A percentile compares a stretch with the other conserved stretches of the same genome.
Conservation (phyloP, 2,329 filamentous ascomycete species). For the Didymella pomorum region DNA sequence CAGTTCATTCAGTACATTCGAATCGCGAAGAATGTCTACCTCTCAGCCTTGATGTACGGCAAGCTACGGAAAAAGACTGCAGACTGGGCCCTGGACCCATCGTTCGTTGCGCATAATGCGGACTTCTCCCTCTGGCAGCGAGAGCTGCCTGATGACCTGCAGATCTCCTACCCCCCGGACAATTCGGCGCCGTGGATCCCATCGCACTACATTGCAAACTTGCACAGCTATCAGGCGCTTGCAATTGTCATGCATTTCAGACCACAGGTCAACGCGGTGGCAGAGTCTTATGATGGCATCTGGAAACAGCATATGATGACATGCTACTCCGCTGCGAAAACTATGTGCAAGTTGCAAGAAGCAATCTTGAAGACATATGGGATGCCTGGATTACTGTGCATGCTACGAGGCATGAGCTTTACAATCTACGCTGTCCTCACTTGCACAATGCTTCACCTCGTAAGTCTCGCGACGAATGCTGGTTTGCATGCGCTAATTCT, state of each 20-base stretch:
- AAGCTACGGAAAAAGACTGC: slow-evolving; percentile 76
- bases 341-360: slow-evolving; percentile 86
- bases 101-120: slow-evolving; percentile 80
- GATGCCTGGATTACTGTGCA: slow-evolving; percentile 81
- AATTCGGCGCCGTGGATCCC: slow-evolving; percentile 84
- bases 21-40: slow-evolving; percentile 78
- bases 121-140: slow-evolving; percentile 78
- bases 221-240: slow-evolving; percentile 89
- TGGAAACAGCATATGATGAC: slow-evolving; percentile 91
- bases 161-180: slow-evolving; percentile 78
- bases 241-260: slow-evolving; percentile 86
- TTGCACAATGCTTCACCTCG: slow-evolving; percentile 91
- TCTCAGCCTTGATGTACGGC: slow-evolving; percentile 77
- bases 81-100: slow-evolving; percentile 87
- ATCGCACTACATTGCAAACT: slow-evolving; percentile 86
- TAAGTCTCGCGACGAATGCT: slow-evolving; percentile 60
- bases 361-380: slow-evolving; percentile 79
- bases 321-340: slow-evolving; percentile 85
- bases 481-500: slow-evolving; percentile 21
- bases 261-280: slow-evolving; percentile 77
- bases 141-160: slow-evolving; percentile 79
- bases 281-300: slow-evolving; percentile 77
- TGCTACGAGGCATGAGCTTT: slow-evolving; percentile 94
- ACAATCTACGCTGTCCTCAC: slow-evolving; percentile 92
- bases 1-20: slow-evolving; percentile 85